Evolutionary conservation across 352 stramenopile species (phyloP), one percentile per base, ranked within the genome.

Genomic region (Pythium myriotylum): DNA sequence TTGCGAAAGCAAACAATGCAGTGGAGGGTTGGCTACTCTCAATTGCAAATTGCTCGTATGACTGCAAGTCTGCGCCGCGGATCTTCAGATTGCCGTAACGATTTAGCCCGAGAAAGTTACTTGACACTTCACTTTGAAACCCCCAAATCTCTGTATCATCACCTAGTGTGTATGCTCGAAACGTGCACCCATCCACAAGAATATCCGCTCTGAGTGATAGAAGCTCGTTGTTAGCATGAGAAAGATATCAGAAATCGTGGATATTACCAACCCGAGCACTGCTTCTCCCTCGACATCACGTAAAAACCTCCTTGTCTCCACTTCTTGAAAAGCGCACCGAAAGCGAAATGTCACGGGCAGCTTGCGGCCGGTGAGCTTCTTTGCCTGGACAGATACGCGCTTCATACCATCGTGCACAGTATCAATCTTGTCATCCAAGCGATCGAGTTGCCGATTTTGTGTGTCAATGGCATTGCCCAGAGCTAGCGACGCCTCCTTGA

Each of bases 121-220:
- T 86, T 2, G 82, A 82, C 14, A 67, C 76, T 37, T 92, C 84
- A 50, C 80, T 89, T 54, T 90, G 82, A 52, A 94, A 91, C 2
- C 84, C 84, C 82, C 82, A 94, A 2, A 91, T 70, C 32, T 94
- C 81, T 1, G 67, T 85, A 45, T 88, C 81, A n/a, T 89, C 81
- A n/a, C 78, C 79, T 9, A 90, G 32, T 10, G 82, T 91, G 50
- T 88, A 94, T 10, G 82, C 82, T 45, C 84, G 84, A 47, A 91
- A 94, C 3, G 74, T 75, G 43, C 84, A 94, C 5, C 76, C 79
- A 37, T 81, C 72, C 9, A 74, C 53, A 1, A 91, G 70, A 16
- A 89, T 70, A 39, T 90, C 79, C n/a, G 80, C 77, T 49, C 84
- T 94, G 51, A 1, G 19, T 35, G 17, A 24, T 16, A 51, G 12